Evolutionary conservation across 768 basidiomycete genomes (phyloP).

Genomic region (Baorangia bicolor): DNA sequence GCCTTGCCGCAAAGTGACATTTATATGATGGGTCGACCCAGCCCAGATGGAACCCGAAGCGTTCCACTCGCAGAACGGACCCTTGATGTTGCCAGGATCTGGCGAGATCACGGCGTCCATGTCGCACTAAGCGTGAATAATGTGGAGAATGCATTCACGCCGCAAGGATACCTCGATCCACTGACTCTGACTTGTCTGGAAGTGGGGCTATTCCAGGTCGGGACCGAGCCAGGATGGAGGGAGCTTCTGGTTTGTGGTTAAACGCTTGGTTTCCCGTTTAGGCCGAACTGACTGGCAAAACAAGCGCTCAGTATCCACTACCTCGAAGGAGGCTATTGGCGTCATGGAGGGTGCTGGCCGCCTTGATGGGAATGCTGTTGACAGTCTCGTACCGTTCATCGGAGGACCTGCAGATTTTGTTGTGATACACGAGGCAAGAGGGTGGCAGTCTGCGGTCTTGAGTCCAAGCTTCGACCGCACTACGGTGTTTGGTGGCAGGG

Average conservation of each 20-base stretch:
- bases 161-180: conserved; percentile 64
- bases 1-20: conserved; percentile 63
- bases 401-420: conserved; percentile 58
- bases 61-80: conserved; percentile 49
- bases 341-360: conserved; percentile 7
- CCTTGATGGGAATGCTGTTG: background rate
- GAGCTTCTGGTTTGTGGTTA: conserved; percentile 46
- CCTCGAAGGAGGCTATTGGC: conserved; percentile 52
- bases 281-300: conserved; percentile 4
- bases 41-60: conserved; percentile 18
- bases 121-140: conserved; percentile 64
- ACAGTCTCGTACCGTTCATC: conserved; percentile 35
- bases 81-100: conserved; percentile 51
- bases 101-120: conserved; percentile 43
- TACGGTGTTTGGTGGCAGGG: conserved; percentile 15
- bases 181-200: conserved; percentile 58
- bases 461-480: conserved; percentile 39
- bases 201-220: conserved; percentile 58
- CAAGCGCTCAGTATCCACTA: conserved; percentile 52
- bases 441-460: conserved; percentile 47
- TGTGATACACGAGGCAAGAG: conserved; percentile 48
- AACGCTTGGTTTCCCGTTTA: background rate
- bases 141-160: conserved; percentile 66
- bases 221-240: conserved; percentile 44
- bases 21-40: conserved; percentile 61